Base-by-base conservation (phyloP, 306 rosid species). In the Trifolium fragiferum region DNA sequence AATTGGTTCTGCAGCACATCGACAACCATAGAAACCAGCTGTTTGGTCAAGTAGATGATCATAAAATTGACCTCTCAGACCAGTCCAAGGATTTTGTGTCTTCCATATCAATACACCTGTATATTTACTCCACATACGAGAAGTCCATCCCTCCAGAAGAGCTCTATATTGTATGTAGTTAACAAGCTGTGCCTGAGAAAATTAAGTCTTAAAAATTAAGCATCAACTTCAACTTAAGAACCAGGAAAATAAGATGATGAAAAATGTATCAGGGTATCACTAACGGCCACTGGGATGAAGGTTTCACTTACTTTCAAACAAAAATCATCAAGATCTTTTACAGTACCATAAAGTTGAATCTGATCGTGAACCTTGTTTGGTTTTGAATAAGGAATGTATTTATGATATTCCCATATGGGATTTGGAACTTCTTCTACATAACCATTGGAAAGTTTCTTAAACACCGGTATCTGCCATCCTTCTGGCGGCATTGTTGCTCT, bases 41-140 rank as follows among this genome's bases (percentile, higher is more conserved):
- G 92, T 93, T 80, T 91, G 98, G 85, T 93, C 97, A 44, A 88
- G 91, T 62, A 93, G 91, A 81, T 91, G 98, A 73, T 93, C 97
- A n/a, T 93, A 91, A 81, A 93, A 88, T 80, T 93, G 98, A 68
- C 98, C 98, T 83, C 97, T 88, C 49, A 93, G 90, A 79, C 98
- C 98, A 19, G 98, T 87, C 98, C 98, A 93, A 33, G 97, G 98
- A 84, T 91, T 91, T 76, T 89, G 97, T 30, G 98, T 89, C 87
- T 93, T 93, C 98, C 97, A 91, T 81, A 93, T 91, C 75, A 93
- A 81, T 63, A 93, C 90, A 27, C 97, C 98, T 1, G 98, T 93
- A 82, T 89, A 92, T 80, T 93, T 93, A 82, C 78, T 89, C 98
- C 98, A 93, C 98, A 93, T 93, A 1, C 79, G 90, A 50, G 92